A percentile compares a stretch with the other conserved stretches of the same genome.
These are phyloP conservation scores for Phytophthora colocasiae DNA, from an alignment of 352 stramenopile genomes.

Conservation along the genomic window DNA sequence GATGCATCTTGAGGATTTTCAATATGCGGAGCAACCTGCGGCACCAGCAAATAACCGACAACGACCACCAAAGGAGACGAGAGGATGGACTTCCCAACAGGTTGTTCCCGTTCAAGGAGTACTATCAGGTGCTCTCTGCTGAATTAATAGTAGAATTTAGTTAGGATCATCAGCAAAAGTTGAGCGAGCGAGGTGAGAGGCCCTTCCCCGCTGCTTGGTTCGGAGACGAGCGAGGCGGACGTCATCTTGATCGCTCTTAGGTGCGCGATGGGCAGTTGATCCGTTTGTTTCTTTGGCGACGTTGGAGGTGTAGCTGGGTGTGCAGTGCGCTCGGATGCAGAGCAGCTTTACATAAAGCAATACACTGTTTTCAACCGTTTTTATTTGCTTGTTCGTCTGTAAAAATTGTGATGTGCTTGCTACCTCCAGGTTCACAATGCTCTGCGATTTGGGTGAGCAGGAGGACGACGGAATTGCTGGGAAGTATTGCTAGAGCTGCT, in stretches of 20 bases:
- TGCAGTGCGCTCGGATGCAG: slow-evolving; percentile 28
- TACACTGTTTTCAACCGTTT: slow-evolving; percentile 30
- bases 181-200: slow-evolving; percentile 54
- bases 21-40: slow-evolving; percentile 13
- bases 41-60: slow-evolving; percentile 17
- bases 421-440: slow-evolving; percentile 45
- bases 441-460: slow-evolving; percentile 74
- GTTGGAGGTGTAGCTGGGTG: slow-evolving; percentile 23
- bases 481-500: slow-evolving; percentile 20
- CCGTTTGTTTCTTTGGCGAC: slow-evolving; percentile 23
- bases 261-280: slow-evolving; percentile 69
- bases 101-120: slow-evolving; percentile 89
- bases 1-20: slow-evolving; percentile 13
- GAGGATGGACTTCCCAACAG: slow-evolving; percentile 48
- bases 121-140: slow-evolving; percentile 88
- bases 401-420: neutral
- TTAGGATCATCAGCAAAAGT: slow-evolving; percentile 76
- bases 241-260: slow-evolving; percentile 70
- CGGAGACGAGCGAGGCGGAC: slow-evolving; percentile 42
- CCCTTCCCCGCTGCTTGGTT: slow-evolving; percentile 57
- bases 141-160: slow-evolving; percentile 81
- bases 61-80: slow-evolving; percentile 32
- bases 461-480: slow-evolving; percentile 47
- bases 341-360: slow-evolving; percentile 42
- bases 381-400: slow-evolving; percentile 5